Conservation (phyloP, 768 basidiomycete genomes). For the Boletus insuetus region DNA sequence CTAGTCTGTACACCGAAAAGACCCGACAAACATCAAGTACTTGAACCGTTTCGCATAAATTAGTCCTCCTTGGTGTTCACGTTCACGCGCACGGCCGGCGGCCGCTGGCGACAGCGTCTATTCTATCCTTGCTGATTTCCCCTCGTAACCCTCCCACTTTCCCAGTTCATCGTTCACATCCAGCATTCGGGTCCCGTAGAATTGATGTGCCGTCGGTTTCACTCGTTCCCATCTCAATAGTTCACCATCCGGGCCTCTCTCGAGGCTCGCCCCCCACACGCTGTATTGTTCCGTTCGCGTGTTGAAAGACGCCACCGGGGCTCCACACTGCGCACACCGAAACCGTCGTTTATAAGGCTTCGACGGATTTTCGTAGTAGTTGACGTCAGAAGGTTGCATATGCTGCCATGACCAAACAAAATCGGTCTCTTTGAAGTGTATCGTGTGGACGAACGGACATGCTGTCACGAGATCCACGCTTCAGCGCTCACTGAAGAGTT, state of each 20-base stretch:
- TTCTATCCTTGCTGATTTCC: slow-evolving; percentile 37
- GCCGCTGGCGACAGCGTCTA: not conserved
- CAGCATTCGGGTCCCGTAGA: slow-evolving; percentile 61
- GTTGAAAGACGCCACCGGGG: slow-evolving; percentile 52
- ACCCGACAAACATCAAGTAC: slow-evolving; percentile 1
- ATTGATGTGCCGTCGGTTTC: slow-evolving; percentile 61
- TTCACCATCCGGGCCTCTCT: slow-evolving; percentile 48
- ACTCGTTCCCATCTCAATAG: slow-evolving; percentile 53
- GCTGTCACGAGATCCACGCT: not conserved
- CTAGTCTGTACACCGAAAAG: slow-evolving; percentile 4
- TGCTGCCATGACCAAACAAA: slow-evolving; percentile 48
- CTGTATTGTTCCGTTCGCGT: slow-evolving; percentile 46
- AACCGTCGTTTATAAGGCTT: slow-evolving; percentile 62
- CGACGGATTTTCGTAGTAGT: slow-evolving; percentile 44
- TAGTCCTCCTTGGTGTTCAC: too few relatives aligned
- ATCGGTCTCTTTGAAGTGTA: slow-evolving; percentile 49
- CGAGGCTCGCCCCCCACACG: slow-evolving; percentile 56
- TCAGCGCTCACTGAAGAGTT: not conserved
- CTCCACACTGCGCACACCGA: slow-evolving; percentile 63
- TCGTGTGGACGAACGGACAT: slow-evolving; percentile 59
- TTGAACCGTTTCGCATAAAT: too few relatives aligned
- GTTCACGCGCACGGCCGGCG: too few relatives aligned
- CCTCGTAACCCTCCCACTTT: slow-evolving; percentile 69
- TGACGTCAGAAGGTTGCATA: slow-evolving; percentile 35
- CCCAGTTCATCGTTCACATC: slow-evolving; percentile 53